A percentile compares a stretch with the other conserved stretches of the same genome.
Evolutionary conservation across 352 stramenopile genomes (phyloP).

Genomic region (Phytophthora multivora): DNA sequence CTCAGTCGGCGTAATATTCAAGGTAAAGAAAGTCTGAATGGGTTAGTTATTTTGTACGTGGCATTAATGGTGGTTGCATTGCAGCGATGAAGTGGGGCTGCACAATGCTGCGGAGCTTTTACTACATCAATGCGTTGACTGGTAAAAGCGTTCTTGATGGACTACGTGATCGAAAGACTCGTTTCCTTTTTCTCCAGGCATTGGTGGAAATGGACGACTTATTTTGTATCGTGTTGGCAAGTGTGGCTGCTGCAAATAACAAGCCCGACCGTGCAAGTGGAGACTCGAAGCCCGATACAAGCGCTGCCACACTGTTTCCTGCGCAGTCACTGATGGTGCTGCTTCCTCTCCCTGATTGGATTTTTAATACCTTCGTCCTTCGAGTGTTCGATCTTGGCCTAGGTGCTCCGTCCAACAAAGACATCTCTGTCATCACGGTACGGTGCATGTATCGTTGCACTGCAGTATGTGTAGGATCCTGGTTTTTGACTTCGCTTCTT

Average conservation of each 20-base stretch:
- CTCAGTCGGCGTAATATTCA: constrained; percentile 81
- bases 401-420: constrained; percentile 26
- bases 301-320: constrained; percentile 61
- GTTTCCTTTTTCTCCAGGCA: constrained; percentile 70
- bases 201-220: constrained; percentile 71
- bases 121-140: constrained; percentile 80
- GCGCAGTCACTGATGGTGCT: constrained; percentile 72
- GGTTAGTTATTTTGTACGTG: background rate
- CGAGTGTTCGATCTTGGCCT: constrained; percentile 69
- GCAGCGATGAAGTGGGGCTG: constrained; percentile 82
- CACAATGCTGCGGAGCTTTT: constrained; percentile 79
- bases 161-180: constrained; percentile 68
- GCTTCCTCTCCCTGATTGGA: constrained; percentile 70
- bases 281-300: constrained; percentile 53
- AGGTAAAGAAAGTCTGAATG: constrained; percentile 32
- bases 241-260: constrained; percentile 26
- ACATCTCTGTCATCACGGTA: constrained; percentile 56
- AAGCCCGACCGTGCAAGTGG: constrained; percentile 14
- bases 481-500: constrained; percentile 4
- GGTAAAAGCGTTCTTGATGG: constrained; percentile 51
- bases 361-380: constrained; percentile 66
- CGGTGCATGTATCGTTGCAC: background rate
- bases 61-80: background rate
- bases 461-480: background rate
- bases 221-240: constrained; percentile 54